These are phyloP conservation scores for Caryopteris hybrid DNA, from an alignment of 305 asterid species.

Conservation along the genomic window DNA sequence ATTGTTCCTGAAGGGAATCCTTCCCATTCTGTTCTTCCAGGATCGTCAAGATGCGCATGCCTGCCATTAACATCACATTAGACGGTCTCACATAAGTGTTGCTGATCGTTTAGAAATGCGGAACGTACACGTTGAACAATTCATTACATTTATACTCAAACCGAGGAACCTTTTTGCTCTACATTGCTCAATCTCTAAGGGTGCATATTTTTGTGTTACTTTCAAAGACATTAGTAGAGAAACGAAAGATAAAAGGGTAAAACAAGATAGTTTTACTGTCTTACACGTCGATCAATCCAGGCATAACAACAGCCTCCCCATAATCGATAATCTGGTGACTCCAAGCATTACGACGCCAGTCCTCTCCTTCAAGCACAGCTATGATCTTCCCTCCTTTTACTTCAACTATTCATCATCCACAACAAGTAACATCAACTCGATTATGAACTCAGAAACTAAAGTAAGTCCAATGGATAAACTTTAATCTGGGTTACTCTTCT, in stretches of 20 bases:
- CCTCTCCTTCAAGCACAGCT: constrained; percentile 69
- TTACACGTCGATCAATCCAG: constrained; percentile 95
- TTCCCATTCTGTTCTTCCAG: constrained; percentile 98
- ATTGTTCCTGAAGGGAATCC: constrained; percentile 97
- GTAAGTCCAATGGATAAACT: not conserved
- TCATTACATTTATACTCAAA: not conserved
- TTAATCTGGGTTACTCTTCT: not conserved
- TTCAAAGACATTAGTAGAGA: not conserved
- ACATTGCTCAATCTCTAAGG: constrained; percentile 1
- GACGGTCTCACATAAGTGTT: too few relatives aligned
- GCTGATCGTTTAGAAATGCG: too few relatives aligned
- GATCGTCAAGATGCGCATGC: constrained; percentile 95
- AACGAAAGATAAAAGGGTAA: not conserved
- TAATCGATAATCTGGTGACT: constrained; percentile 54
- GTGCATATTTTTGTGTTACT: not conserved
- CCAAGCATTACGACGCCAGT: constrained; percentile 46
- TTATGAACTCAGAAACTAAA: not conserved
- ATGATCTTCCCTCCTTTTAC: constrained; percentile 67
- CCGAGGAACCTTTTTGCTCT: not conserved
- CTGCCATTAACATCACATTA: constrained; percentile 27
- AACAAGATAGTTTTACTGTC: constrained; percentile 22
- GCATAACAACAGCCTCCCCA: constrained; percentile 89
- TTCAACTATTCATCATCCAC: constrained; percentile 57
- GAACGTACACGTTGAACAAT: not conserved
- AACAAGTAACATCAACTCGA: constrained; percentile 19